Conservation (phyloP, 1,284 basidiomycete species). For the Inonotus obliquus region DNA sequence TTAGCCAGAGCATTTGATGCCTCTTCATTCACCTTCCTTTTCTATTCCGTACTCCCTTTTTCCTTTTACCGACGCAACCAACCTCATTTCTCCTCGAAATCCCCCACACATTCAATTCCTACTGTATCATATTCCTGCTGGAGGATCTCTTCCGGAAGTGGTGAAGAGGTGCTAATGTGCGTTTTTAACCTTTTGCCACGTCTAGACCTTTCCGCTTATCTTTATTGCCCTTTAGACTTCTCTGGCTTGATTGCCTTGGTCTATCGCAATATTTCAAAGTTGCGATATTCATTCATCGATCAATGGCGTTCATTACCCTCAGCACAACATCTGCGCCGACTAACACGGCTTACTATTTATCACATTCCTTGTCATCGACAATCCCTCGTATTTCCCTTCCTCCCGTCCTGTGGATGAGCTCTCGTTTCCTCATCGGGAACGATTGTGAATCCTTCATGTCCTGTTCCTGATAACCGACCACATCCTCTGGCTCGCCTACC, state of each 20-base stretch:
- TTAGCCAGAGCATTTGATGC: constrained; percentile 14
- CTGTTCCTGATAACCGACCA: neutral
- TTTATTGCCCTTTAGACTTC: neutral
- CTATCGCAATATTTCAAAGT: neutral
- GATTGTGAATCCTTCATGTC: neutral
- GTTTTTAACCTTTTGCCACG: neutral
- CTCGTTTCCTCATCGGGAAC: neutral
- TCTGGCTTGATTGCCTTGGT: neutral
- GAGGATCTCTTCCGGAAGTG: neutral
- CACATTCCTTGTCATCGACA: neutral
- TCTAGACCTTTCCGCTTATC: neutral
- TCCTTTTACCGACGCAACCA: neutral
- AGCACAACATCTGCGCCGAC: neutral
- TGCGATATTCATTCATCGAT: neutral
- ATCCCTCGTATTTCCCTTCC: neutral
- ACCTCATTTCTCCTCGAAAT: neutral
- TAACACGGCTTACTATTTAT: neutral
- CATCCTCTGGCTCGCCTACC: neutral
- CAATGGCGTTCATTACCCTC: neutral
- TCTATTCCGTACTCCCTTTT: neutral
- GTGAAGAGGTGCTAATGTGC: constrained; percentile 13
- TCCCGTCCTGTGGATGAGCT: neutral
- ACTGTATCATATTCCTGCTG: neutral
- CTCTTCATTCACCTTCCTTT: neutral
- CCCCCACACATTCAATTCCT: neutral